These are phyloP conservation scores for Trichophyton verrucosum DNA, from an alignment of 2,329 filamentous ascomycete species.

Conservation along the genomic window DNA sequence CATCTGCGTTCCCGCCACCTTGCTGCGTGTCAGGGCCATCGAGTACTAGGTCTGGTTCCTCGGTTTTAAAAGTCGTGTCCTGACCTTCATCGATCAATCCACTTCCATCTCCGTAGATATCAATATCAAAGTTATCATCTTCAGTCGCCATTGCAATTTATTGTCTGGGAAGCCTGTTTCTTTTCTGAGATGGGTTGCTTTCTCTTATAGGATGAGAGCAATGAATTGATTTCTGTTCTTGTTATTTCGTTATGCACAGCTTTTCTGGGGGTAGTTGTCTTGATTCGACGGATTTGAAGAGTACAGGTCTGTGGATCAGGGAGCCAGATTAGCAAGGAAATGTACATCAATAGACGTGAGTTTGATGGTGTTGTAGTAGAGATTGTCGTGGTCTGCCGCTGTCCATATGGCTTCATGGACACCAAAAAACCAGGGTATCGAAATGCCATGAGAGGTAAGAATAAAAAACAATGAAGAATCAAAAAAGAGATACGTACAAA, in stretches of 20 bases:
- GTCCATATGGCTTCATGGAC: neutral
- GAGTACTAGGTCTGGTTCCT: constrained; percentile 30
- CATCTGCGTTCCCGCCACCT: constrained; percentile 16
- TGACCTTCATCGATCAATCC: constrained; percentile 34
- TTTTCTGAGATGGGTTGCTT: constrained; percentile 5
- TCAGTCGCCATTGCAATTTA: constrained; percentile 39
- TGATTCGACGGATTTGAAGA: constrained; percentile 23
- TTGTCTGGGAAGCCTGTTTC: constrained; percentile 15
- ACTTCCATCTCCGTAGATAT: constrained; percentile 53
- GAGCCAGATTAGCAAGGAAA: constrained; percentile 28
- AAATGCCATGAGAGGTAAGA: neutral
- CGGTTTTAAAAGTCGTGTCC: constrained; percentile 37
- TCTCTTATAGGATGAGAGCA: neutral
- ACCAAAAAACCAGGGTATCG: neutral
- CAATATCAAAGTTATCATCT: constrained; percentile 59
- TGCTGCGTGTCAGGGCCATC: constrained; percentile 26
- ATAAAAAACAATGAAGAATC: constrained; percentile 2
- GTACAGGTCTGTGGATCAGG: constrained; percentile 33
- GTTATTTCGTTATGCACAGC: constrained; percentile 29
- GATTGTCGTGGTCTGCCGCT: too few species aligned
- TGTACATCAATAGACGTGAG: neutral
- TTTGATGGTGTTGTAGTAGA: neutral
- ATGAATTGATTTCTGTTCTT: constrained; percentile 22
- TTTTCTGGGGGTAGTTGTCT: constrained; percentile 16
- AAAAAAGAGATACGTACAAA: constrained; percentile 18